A percentile compares a stretch with the other conserved stretches of the same genome.
Evolutionary conservation across 805 yeast species (phyloP).

Genomic region (Spathaspora boniae): DNA sequence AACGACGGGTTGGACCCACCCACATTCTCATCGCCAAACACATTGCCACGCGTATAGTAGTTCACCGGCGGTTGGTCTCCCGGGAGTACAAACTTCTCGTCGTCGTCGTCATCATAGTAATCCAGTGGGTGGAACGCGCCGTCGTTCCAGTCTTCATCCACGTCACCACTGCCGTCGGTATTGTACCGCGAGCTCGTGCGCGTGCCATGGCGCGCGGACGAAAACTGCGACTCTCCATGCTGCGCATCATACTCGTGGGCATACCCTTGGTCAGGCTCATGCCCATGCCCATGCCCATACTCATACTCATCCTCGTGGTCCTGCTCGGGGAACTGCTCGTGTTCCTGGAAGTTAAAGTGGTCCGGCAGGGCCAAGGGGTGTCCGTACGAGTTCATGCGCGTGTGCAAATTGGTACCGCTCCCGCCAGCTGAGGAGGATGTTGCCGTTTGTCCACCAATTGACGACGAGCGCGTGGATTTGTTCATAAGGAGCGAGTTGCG

Average conservation of each 20-base stretch:
- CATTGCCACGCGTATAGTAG: slow-evolving; percentile 1
- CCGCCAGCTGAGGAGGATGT: not conserved
- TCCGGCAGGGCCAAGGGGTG: slow-evolving; percentile 20
- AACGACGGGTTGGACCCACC: slow-evolving; percentile 9
- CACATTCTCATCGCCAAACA: slow-evolving; percentile 13
- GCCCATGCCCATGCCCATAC: no score
- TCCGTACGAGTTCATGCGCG: slow-evolving; percentile 26
- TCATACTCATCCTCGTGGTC: slow-evolving; percentile 4
- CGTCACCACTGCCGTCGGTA: slow-evolving; percentile 2
- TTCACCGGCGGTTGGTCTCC: slow-evolving; percentile 7
- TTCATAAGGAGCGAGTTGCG: slow-evolving; percentile 10
- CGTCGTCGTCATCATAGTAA: slow-evolving; percentile 13
- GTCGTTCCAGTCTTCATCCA: not conserved
- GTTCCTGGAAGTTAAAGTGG: slow-evolving; percentile 19
- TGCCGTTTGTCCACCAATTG: slow-evolving; percentile 7
- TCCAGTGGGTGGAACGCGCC: no score
- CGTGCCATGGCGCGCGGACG: no score
- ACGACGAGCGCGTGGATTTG: slow-evolving; percentile 9
- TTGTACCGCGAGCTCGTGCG: no score
- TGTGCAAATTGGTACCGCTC: slow-evolving; percentile 13
- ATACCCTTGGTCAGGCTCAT: no score
- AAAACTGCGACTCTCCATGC: no score
- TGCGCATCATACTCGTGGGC: no score
- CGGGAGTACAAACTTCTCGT: slow-evolving; percentile 10
- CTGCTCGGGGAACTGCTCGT: slow-evolving; percentile 3